Conservation (phyloP, 192 early-diverging fungal genomes). For the Coemansia sp. region DNA sequence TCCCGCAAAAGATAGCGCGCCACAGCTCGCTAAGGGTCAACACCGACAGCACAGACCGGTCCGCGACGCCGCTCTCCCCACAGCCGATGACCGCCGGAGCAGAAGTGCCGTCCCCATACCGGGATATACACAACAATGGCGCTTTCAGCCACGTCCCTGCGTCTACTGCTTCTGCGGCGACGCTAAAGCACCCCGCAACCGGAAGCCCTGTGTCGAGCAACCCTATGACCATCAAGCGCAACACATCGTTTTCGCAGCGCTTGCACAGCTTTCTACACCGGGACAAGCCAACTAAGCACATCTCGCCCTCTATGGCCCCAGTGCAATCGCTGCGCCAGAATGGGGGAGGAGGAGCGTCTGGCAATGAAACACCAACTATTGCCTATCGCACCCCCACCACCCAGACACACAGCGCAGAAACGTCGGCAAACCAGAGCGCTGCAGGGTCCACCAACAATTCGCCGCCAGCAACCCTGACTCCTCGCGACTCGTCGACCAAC, state of each 20-base stretch:
- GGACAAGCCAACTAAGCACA: slow-evolving; percentile 38
- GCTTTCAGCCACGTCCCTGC: slow-evolving; percentile 12
- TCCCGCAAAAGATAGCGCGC: slow-evolving; percentile 17
- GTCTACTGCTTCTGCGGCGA: slow-evolving; percentile 12
- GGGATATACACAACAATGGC: slow-evolving; percentile 18
- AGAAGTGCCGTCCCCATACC: slow-evolving; percentile 28
- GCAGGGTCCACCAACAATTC: slow-evolving; percentile 28
- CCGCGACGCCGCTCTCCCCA: slow-evolving; percentile 18
- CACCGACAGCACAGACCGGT: slow-evolving; percentile 35
- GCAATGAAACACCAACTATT: slow-evolving; percentile 42
- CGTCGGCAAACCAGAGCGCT: slow-evolving; percentile 30
- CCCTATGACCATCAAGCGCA: slow-evolving; percentile 52
- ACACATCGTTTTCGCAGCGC: slow-evolving; percentile 52
- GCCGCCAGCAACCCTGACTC: slow-evolving; percentile 27
- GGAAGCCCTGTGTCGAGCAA: slow-evolving; percentile 3
- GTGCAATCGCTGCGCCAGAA: slow-evolving; percentile 11
- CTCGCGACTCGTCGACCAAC: slow-evolving; percentile 24
- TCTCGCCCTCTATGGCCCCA: slow-evolving; percentile 5
- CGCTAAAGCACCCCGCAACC: slow-evolving; percentile 10
- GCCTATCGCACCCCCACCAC: slow-evolving; percentile 45
- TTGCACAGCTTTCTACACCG: slow-evolving; percentile 51
- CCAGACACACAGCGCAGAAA: slow-evolving; percentile 35
- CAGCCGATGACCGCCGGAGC: slow-evolving; percentile 43
- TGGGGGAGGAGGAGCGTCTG: slow-evolving; percentile 8
- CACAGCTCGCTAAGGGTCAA: slow-evolving; percentile 36